phyloP scores from a whole-genome alignment of 345 rosid genomes.

The Populus tremula region DNA sequence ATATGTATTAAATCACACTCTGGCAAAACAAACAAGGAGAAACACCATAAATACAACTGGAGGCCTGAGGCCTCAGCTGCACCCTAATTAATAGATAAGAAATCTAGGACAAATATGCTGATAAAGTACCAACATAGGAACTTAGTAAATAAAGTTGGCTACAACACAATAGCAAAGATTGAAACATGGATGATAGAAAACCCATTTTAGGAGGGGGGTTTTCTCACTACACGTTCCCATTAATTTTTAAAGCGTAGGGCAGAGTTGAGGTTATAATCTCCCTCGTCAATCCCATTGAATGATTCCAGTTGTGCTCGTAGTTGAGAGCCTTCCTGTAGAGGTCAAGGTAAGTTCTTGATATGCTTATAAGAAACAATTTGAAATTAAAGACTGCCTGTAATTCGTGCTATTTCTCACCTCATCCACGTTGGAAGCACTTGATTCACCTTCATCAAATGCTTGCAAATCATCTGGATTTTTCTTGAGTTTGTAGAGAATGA shows the following conservation, averaged over 20 bases:
- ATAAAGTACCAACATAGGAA: background rate
- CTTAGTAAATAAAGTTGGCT: background rate
- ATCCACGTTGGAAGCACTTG: background rate
- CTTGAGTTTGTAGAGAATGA: background rate
- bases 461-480: background rate
- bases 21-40: background rate
- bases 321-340: background rate
- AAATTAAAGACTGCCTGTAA: background rate
- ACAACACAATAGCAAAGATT: background rate
- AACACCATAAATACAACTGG: background rate
- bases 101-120: background rate
- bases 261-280: background rate
- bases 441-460: background rate
- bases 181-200: background rate
- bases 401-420: background rate
- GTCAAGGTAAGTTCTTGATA: background rate
- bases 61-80: background rate
- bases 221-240: background rate
- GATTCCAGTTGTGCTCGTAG: background rate
- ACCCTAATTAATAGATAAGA: background rate
- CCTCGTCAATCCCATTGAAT: background rate
- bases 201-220: background rate
- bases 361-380: background rate
- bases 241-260: background rate
- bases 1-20: background rate